Evolutionary conservation across 139 green algal genomes (phyloP).

Genomic region (Chloropicon primus): DNA sequence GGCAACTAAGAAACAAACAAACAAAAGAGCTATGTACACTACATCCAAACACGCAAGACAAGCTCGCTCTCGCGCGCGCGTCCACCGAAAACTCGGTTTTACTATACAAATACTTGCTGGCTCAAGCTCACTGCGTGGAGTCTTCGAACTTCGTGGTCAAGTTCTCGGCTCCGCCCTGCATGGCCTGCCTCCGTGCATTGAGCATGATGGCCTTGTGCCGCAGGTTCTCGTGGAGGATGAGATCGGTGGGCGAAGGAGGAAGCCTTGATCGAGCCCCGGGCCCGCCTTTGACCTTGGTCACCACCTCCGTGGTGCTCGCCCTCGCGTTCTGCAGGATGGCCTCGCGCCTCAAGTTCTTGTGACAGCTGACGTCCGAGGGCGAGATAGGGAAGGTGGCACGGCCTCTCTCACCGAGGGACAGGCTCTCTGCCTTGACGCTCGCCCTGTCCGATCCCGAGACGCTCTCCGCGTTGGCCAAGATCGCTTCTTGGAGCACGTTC

Average conservation of each 20-base stretch:
- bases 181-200: neutral
- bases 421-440: neutral
- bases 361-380: neutral
- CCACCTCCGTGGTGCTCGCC: neutral
- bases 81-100: no score
- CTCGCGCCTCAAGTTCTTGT: neutral
- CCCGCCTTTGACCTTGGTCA: neutral
- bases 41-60: no score
- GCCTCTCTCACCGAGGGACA: no score
- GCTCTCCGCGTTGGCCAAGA: neutral
- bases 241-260: neutral
- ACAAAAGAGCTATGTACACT: no score
- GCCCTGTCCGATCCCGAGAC: neutral
- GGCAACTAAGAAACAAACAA: no score
- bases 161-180: neutral
- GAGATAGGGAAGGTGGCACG: neutral
- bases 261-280: neutral
- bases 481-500: neutral
- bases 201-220: neutral
- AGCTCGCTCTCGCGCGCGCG: no score
- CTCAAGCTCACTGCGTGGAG: no score
- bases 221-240: neutral
- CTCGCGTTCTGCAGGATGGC: neutral
- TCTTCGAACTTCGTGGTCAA: neutral
- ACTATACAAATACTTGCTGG: no score